phyloP scores from a whole-genome alignment of 2,329 filamentous ascomycete genomes.

The Daldinia eschscholtzii region DNA sequence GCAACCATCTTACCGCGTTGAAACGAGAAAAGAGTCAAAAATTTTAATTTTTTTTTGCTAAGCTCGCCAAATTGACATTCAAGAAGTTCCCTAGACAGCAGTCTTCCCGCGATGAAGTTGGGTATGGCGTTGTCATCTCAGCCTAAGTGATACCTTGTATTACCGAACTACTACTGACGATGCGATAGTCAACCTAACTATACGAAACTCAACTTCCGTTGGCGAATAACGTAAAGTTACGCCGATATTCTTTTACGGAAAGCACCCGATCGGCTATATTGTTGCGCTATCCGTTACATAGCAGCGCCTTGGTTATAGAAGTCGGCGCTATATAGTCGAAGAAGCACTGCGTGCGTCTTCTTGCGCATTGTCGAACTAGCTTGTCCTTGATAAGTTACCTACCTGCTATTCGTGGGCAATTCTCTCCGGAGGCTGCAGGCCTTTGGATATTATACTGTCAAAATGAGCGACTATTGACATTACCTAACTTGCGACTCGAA shows the following conservation, averaged over 20 bases:
- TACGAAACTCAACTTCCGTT: neutral
- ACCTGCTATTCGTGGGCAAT: conserved; percentile 30
- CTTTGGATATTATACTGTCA: conserved; percentile 37
- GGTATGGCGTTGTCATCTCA: conserved; percentile 1
- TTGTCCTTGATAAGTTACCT: conserved; percentile 35
- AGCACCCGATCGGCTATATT: conserved; percentile 40
- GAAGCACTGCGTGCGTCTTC: conserved; percentile 42
- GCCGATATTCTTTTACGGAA: conserved; percentile 43
- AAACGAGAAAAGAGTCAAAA: neutral
- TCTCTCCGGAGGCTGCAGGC: conserved; percentile 48
- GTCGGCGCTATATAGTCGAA: conserved; percentile 42
- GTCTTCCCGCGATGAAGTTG: conserved; percentile 6
- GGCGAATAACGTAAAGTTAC: conserved; percentile 27
- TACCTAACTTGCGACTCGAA: conserved; percentile 18
- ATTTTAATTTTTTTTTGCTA: neutral
- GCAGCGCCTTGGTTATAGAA: conserved; percentile 41
- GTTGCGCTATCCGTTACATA: conserved; percentile 41
- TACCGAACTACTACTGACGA: conserved; percentile 12
- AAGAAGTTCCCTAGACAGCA: neutral
- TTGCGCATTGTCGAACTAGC: conserved; percentile 40
- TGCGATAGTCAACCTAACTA: conserved; percentile 19
- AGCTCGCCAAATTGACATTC: neutral
- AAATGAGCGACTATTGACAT: conserved; percentile 21
- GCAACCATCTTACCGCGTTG: neutral
- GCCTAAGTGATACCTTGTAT: conserved; percentile 9